Conservation (phyloP, 768 basidiomycete genomes). For the Paxillus involutus region DNA sequence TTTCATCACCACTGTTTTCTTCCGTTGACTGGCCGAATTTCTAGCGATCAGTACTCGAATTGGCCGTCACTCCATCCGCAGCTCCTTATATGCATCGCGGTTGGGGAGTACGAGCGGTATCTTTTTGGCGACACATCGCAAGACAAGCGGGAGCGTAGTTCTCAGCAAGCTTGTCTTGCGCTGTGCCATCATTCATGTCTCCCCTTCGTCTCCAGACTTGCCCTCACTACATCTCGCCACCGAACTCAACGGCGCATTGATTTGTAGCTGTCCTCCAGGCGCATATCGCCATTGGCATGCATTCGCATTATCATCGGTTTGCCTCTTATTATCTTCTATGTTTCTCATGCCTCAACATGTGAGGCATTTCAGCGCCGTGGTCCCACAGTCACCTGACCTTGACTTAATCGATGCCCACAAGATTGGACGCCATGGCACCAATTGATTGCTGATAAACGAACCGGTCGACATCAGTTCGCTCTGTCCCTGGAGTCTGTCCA, state of each 20-base stretch:
- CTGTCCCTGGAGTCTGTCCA: conserved; percentile 8
- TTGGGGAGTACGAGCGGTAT: neutral
- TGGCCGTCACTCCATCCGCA: neutral
- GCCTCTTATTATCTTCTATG: too few species aligned
- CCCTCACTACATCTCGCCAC: neutral
- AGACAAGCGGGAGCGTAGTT: conserved; percentile 46
- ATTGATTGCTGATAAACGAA: neutral
- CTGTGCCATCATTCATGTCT: conserved; percentile 9
- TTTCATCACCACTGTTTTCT: neutral
- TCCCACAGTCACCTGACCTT: conserved; percentile 9
- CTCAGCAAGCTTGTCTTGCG: conserved; percentile 40
- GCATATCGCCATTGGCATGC: neutral
- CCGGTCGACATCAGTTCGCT: conserved; percentile 5
- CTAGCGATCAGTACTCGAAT: neutral
- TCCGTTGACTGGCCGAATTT: neutral
- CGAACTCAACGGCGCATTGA: neutral
- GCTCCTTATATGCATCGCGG: neutral
- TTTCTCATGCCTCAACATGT: too few species aligned
- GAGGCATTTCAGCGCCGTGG: neutral
- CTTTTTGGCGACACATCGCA: conserved; percentile 11
- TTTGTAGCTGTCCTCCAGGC: neutral
- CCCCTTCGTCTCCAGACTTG: neutral
- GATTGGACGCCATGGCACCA: neutral
- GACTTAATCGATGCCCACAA: neutral
- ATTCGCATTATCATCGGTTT: neutral